Conservation (phyloP, 169 alveolate species). For the Plasmodium gaboni region DNA sequence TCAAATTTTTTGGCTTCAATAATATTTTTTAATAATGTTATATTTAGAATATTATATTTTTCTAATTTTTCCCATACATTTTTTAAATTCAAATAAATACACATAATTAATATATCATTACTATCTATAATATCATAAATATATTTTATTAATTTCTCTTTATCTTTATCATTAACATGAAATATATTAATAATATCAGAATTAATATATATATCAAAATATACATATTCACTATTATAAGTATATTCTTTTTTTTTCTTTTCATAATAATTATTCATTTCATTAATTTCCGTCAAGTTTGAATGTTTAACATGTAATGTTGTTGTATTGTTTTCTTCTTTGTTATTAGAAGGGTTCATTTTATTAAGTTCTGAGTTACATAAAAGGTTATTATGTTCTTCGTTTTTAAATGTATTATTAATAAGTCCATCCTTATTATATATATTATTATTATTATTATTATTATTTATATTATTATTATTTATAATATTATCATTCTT, state of each 20-base stretch:
- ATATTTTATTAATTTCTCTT: constrained; percentile 38
- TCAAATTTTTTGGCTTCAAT: constrained; percentile 48
- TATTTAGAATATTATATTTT: constrained; percentile 31
- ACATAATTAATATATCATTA: constrained; percentile 55
- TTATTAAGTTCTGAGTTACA: neutral
- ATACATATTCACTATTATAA: constrained; percentile 9
- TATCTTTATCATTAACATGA: constrained; percentile 33
- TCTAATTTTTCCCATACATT: constrained; percentile 55
- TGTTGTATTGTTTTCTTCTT: neutral
- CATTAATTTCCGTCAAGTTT: constrained; percentile 13
- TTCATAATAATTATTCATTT: constrained; percentile 47
- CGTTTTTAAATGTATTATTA: no score
- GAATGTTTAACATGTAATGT: neutral
- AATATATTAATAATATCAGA: constrained; percentile 37
- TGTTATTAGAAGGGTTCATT: neutral
- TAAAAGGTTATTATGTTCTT: no score
- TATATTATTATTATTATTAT: neutral
- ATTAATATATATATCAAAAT: constrained; percentile 57
- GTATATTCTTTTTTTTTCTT: constrained; percentile 2
- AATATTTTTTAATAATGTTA: constrained; percentile 16
- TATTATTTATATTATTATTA: constrained; percentile 3
- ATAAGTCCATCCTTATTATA: neutral
- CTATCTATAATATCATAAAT: constrained; percentile 40
- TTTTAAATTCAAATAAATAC: constrained; percentile 31
- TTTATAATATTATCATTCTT: neutral